Evolutionary conservation across 2,329 filamentous ascomycete genomes (phyloP).

Genomic region (Neospermospora avenae): DNA sequence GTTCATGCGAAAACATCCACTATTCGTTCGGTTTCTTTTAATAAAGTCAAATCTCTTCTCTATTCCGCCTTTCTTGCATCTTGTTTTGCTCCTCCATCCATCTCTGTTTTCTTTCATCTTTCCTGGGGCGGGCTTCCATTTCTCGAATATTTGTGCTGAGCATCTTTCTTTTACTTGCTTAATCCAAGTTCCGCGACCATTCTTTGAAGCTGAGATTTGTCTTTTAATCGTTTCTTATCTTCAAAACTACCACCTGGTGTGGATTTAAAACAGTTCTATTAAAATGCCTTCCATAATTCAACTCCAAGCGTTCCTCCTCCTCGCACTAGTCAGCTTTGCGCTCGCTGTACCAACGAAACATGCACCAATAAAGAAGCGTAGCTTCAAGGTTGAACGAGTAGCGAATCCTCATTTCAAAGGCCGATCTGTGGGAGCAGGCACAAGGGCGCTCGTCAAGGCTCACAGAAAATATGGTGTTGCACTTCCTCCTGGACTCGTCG

Average conservation of each 20-base stretch:
- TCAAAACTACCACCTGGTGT: slow-evolving; percentile 33
- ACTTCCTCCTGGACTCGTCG: slow-evolving; percentile 43
- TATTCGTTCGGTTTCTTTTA: slow-evolving; percentile 24
- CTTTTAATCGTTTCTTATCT: slow-evolving; percentile 19
- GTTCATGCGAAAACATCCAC: slow-evolving; percentile 28
- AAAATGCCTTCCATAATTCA: slow-evolving; percentile 34
- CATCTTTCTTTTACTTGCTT: slow-evolving; percentile 24
- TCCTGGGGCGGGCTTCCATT: slow-evolving; percentile 28
- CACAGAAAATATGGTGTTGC: slow-evolving; percentile 65
- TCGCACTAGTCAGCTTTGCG: slow-evolving; percentile 46
- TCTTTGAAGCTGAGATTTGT: slow-evolving; percentile 13
- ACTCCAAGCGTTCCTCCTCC: slow-evolving; percentile 39
- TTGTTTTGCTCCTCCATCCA: slow-evolving; percentile 14
- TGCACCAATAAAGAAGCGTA: slow-evolving; percentile 41
- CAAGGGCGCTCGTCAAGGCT: slow-evolving; percentile 58
- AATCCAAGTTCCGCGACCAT: slow-evolving; percentile 6
- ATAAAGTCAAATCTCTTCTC: slow-evolving; percentile 21
- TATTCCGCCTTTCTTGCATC: slow-evolving; percentile 16
- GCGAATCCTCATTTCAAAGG: slow-evolving; percentile 44
- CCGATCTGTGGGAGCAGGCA: slow-evolving; percentile 30
- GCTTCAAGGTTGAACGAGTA: slow-evolving; percentile 35
- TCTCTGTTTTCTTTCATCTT: slow-evolving; percentile 22
- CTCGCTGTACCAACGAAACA: slow-evolving; percentile 45
- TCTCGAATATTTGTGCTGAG: slow-evolving; percentile 24
- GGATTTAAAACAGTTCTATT: slow-evolving; percentile 23